phyloP scores from a whole-genome alignment of 495 filamentous ascomycete genomes.

The Neurospora terricola region DNA sequence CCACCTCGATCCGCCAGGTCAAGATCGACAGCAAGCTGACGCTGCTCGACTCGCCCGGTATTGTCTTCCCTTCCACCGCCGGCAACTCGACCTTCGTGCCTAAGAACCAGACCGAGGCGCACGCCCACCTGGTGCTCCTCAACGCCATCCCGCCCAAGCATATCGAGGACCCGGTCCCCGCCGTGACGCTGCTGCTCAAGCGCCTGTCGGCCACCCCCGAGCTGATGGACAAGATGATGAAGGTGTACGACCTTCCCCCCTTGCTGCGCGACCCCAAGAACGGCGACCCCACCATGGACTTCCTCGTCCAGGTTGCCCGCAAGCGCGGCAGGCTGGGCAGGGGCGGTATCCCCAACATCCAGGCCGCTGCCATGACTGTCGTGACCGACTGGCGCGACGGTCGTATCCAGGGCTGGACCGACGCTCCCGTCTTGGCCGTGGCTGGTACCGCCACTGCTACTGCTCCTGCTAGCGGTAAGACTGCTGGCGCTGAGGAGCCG shows the following conservation, averaged over 20 bases:
- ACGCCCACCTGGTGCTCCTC: constrained; percentile 76
- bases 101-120: constrained; percentile 57
- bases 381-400: constrained; percentile 95
- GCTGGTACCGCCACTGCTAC: constrained; percentile 29
- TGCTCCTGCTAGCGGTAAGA: constrained; percentile 12
- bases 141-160: constrained; percentile 90
- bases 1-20: constrained; percentile 75
- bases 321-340: constrained; percentile 85
- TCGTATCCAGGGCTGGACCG: constrained; percentile 85
- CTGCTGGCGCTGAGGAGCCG: constrained; percentile 22
- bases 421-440: constrained; percentile 56
- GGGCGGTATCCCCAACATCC: constrained; percentile 80
- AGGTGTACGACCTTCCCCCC: constrained; percentile 71
- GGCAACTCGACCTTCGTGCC: constrained; percentile 33
- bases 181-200: constrained; percentile 70
- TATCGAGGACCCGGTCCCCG: constrained; percentile 82
- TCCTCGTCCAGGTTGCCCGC: constrained; percentile 86
- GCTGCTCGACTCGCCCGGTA: constrained; percentile 89
- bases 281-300: constrained; percentile 79
- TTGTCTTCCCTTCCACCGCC: constrained; percentile 68
- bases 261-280: constrained; percentile 49
- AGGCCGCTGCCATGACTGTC: constrained; percentile 81
- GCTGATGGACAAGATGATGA: constrained; percentile 63
- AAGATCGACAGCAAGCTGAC: constrained; percentile 95
- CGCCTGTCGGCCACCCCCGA: constrained; percentile 63